phyloP scores from a whole-genome alignment of 139 green algal species.

The Chlamydomonas asymmetrica region DNA sequence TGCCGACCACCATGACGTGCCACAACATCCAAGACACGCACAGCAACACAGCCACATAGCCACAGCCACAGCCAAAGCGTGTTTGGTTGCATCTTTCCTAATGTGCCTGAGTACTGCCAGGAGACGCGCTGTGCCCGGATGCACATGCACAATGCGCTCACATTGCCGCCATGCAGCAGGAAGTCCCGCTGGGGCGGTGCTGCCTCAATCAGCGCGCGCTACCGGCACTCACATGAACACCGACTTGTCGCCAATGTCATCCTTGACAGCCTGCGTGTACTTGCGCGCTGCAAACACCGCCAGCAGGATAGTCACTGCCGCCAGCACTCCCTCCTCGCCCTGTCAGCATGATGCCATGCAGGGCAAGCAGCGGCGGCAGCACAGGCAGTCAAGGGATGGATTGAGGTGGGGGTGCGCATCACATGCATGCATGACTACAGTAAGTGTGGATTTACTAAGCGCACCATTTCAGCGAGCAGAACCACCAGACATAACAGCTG shows the following conservation, averaged over 20 bases:
- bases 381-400: neutral
- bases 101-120: too few species aligned
- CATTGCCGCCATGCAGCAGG: too few species aligned
- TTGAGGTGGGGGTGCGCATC: too few species aligned
- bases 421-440: too few species aligned
- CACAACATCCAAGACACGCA: too few species aligned
- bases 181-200: too few species aligned
- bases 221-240: conserved; percentile 68
- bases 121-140: too few species aligned
- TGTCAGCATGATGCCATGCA: neutral
- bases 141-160: too few species aligned
- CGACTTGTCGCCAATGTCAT: conserved; percentile 94
- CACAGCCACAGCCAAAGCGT: too few species aligned
- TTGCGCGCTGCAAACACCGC: conserved; percentile 84
- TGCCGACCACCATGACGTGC: too few species aligned
- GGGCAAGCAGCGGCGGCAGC: conserved; percentile 11
- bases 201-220: neutral
- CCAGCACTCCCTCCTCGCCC: conserved; percentile 36
- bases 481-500: conserved; percentile 31
- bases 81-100: too few species aligned
- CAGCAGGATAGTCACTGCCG: conserved; percentile 34
- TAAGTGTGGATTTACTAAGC: neutral
- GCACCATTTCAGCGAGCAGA: conserved; percentile 25
- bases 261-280: conserved; percentile 87
- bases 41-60: too few species aligned